phyloP scores from a whole-genome alignment of 352 stramenopile species.

The Phytophthora boehmeriae region DNA sequence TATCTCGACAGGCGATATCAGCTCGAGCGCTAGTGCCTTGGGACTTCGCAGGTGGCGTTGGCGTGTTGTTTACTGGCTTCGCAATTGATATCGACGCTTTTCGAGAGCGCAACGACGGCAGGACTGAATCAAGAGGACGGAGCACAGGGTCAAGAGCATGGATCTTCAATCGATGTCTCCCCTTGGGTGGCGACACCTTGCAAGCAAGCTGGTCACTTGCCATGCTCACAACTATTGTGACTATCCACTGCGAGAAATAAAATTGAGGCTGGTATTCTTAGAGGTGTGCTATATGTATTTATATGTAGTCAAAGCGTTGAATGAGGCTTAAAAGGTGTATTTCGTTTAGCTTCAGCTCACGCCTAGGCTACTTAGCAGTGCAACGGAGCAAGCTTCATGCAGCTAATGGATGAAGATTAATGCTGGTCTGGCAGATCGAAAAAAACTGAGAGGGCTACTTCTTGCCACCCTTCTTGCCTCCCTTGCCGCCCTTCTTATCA shows the following conservation, averaged over 20 bases:
- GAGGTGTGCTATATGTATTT: conserved; percentile 7
- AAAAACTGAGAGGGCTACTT: conserved; percentile 36
- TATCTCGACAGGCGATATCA: background rate
- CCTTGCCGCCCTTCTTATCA: conserved; percentile 42
- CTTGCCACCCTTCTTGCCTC: conserved; percentile 63
- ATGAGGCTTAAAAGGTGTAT: conserved; percentile 16
- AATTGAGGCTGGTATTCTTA: background rate
- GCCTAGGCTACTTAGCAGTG: conserved; percentile 10
- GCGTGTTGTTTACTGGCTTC: conserved; percentile 3
- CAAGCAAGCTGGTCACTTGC: conserved; percentile 3
- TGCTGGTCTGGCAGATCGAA: background rate
- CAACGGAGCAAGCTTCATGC: conserved; percentile 4
- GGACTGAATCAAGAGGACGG: conserved; percentile 23
- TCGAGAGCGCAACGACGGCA: conserved; percentile 10
- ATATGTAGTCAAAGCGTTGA: conserved; percentile 1
- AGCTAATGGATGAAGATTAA: conserved; percentile 14
- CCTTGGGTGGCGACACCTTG: background rate
- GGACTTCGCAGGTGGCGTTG: background rate
- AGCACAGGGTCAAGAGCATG: conserved; percentile 25
- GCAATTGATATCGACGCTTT: background rate
- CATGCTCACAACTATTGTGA: conserved; percentile 4
- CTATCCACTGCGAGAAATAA: no score
- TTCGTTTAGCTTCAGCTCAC: conserved; percentile 10
- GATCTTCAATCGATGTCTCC: conserved; percentile 21
- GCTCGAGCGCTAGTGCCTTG: background rate